Percentiles rank a stretch among this genome's conserved stretches.
Evolutionary conservation across 2,329 filamentous ascomycete species (phyloP).

Genomic region (Penicillium sp.): DNA sequence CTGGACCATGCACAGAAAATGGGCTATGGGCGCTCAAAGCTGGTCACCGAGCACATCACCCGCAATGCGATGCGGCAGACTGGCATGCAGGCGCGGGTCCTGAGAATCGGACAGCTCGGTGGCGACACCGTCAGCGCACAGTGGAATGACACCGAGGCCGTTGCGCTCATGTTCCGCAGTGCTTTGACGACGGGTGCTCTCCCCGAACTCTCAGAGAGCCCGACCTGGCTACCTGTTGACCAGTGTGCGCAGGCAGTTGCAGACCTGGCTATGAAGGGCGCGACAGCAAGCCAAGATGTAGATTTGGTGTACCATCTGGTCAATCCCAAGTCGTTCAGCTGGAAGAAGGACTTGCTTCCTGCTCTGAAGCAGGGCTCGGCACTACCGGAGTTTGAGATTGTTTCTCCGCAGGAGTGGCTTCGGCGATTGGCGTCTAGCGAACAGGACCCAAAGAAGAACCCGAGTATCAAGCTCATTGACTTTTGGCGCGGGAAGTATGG

Average conservation of each 20-base stretch:
- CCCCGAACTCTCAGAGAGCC: slow-evolving; percentile 48
- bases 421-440: slow-evolving; percentile 44
- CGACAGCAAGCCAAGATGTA: slow-evolving; percentile 17
- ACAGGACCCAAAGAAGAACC: slow-evolving; percentile 52
- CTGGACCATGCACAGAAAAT: slow-evolving; percentile 44
- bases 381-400: slow-evolving; percentile 35
- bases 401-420: slow-evolving; percentile 37
- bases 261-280: slow-evolving; percentile 31
- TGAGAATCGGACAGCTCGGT: slow-evolving; percentile 41
- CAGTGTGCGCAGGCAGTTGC: slow-evolving; percentile 36
- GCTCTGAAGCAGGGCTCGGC: slow-evolving; percentile 27
- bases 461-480: slow-evolving; percentile 55
- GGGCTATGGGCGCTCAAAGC: slow-evolving; percentile 47
- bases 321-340: slow-evolving; percentile 47
- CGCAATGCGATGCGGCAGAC: slow-evolving; percentile 30
- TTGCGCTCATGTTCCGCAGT: slow-evolving; percentile 55
- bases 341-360: slow-evolving; percentile 38
- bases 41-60: slow-evolving; percentile 41
- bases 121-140: slow-evolving; percentile 32
- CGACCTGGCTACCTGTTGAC: slow-evolving; percentile 52
- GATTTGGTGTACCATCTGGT: slow-evolving; percentile 54
- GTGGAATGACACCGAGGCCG: slow-evolving; percentile 41
- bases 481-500: slow-evolving; percentile 57
- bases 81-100: slow-evolving; percentile 31
- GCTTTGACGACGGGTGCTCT: slow-evolving; percentile 48